These are phyloP conservation scores for Castanopsis chinensis DNA, from an alignment of 306 rosid genomes.

Conservation along the genomic window DNA sequence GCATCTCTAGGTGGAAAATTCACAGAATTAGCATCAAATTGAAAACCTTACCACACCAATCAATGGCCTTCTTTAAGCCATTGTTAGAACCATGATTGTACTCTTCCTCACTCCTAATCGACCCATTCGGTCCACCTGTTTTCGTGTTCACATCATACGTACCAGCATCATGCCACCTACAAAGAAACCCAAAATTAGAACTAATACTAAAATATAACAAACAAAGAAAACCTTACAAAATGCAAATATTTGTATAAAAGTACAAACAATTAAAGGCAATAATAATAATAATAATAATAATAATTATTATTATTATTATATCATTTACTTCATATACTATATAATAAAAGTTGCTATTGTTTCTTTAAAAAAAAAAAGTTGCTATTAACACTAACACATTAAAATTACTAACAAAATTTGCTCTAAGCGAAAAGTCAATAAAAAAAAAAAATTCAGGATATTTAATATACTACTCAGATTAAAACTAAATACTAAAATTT, in stretches of 20 bases:
- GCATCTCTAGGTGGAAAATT: not conserved
- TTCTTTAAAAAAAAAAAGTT: too few species aligned
- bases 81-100: constrained; percentile 71
- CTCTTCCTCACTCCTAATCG: constrained; percentile 86
- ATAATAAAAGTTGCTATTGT: too few species aligned
- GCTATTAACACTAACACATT: too few species aligned
- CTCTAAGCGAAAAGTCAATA: too few species aligned
- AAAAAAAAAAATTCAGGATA: too few species aligned
- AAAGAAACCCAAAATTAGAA: constrained; percentile 3
- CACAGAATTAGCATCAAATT: too few species aligned
- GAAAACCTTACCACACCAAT: constrained; percentile 62
- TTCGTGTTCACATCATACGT: constrained; percentile 72
- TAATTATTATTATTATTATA: too few species aligned
- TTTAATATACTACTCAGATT: too few species aligned
- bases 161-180: constrained; percentile 97
- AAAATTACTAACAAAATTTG: too few species aligned
- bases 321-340: too few species aligned
- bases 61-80: constrained; percentile 87
- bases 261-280: not conserved
- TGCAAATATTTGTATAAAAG: not conserved
- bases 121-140: constrained; percentile 91
- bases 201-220: not conserved
- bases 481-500: too few species aligned
- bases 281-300: not conserved
- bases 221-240: not conserved